Percentiles rank a stretch among this genome's conserved stretches.
phyloP scores from a whole-genome alignment of 2,329 filamentous ascomycete genomes.

The Bipolaris cookei region DNA sequence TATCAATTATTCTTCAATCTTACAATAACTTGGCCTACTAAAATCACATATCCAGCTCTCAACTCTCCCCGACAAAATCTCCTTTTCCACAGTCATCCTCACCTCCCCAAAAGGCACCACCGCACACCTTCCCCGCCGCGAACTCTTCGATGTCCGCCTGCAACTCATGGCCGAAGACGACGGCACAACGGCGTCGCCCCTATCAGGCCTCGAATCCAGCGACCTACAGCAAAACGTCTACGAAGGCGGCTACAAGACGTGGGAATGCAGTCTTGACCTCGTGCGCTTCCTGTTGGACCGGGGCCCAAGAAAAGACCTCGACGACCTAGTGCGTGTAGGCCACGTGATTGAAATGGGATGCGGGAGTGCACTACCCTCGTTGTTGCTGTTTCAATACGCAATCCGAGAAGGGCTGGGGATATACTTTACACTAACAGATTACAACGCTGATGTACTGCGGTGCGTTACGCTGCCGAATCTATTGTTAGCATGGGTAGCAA shows the following conservation, averaged over 20 bases:
- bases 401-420: constrained; percentile 58
- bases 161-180: constrained; percentile 77
- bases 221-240: constrained; percentile 84
- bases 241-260: constrained; percentile 88
- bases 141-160: constrained; percentile 80
- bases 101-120: constrained; percentile 63
- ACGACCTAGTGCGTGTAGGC: constrained; percentile 56
- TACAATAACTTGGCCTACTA: not conserved
- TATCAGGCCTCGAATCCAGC: constrained; percentile 49
- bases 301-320: constrained; percentile 57
- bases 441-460: constrained; percentile 77
- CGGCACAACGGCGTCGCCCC: constrained; percentile 35
- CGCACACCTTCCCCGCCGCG: constrained; percentile 70
- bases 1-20: not conserved
- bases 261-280: constrained; percentile 84
- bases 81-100: constrained; percentile 68
- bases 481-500: constrained; percentile 66
- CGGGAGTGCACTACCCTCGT: constrained; percentile 75
- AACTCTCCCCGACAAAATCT: constrained; percentile 73
- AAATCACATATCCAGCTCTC: constrained; percentile 52
- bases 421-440: constrained; percentile 74
- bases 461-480: constrained; percentile 82
- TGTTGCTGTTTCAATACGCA: constrained; percentile 72
- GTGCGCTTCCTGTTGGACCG: constrained; percentile 66
- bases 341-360: constrained; percentile 72